Conservation (phyloP, 148 eudicot species). For the Polygonum maritimum region DNA sequence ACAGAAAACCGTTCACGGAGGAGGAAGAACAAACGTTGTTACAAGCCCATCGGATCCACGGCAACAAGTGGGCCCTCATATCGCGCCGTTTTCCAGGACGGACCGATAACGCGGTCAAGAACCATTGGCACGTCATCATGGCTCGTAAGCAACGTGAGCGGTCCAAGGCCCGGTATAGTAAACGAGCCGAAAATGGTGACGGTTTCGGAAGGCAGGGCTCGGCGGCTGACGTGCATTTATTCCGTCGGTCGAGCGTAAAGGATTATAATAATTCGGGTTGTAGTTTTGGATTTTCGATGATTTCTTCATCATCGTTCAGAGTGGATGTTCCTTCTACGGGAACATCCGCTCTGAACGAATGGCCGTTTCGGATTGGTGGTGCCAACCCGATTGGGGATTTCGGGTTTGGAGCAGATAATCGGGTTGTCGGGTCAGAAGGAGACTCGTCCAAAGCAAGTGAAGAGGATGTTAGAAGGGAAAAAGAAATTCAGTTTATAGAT, state of each 20-base stretch:
- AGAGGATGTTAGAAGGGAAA: background rate
- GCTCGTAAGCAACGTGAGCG: slow-evolving; percentile 75
- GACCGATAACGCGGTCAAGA: slow-evolving; percentile 85
- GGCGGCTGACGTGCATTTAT: background rate
- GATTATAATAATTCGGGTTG: background rate
- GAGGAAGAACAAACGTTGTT: slow-evolving; percentile 71
- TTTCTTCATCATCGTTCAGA: background rate
- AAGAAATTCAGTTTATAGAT: slow-evolving; percentile 62
- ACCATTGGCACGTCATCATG: slow-evolving; percentile 94
- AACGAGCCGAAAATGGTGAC: background rate
- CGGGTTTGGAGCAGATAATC: background rate
- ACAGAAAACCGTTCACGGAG: slow-evolving; percentile 77
- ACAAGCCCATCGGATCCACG: slow-evolving; percentile 78
- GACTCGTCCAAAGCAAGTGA: background rate
- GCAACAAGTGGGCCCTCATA: slow-evolving; percentile 89
- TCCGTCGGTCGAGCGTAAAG: background rate
- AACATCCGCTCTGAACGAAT: no score
- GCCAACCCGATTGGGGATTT: background rate
- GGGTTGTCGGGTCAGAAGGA: background rate
- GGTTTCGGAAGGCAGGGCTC: background rate
- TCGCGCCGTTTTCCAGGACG: slow-evolving; percentile 82
- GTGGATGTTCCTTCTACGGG: background rate
- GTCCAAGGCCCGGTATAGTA: slow-evolving; percentile 28
- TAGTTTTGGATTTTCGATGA: background rate
- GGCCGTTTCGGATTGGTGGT: no score